Evolutionary conservation across 2,329 filamentous ascomycete genomes (phyloP).

Genomic region (Talaromyces rugulosus): DNA sequence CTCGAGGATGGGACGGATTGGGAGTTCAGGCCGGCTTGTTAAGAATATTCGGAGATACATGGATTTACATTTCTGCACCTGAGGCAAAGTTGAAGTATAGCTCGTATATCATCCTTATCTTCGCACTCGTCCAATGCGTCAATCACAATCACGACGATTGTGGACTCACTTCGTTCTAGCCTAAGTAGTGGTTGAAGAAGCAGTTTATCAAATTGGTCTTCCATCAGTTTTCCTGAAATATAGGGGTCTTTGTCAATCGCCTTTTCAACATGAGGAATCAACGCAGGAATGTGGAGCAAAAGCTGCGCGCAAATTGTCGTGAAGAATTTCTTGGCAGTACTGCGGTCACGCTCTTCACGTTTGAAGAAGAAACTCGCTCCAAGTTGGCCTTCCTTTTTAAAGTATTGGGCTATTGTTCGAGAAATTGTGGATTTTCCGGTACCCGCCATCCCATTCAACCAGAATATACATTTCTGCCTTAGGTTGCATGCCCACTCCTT

Average conservation of each 20-base stretch:
- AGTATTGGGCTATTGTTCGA: background rate
- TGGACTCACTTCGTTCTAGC: background rate
- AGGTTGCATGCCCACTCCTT: background rate
- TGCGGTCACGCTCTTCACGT: conserved; percentile 35
- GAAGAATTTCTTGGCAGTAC: conserved; percentile 28
- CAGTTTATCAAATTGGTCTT: conserved; percentile 25
- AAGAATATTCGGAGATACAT: conserved; percentile 23
- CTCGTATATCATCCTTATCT: conserved; percentile 18
- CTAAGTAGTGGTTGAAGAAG: conserved; percentile 20
- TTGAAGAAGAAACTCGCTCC: background rate
- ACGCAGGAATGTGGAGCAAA: conserved; percentile 28
- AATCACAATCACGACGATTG: conserved; percentile 20
- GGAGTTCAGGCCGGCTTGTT: conserved; percentile 25
- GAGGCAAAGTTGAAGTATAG: conserved; percentile 21
- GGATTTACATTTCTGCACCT: conserved; percentile 11
- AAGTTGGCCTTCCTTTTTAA: background rate
- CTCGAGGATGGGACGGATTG: conserved; percentile 18
- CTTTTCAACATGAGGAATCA: conserved; percentile 20
- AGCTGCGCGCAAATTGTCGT: conserved; percentile 31
- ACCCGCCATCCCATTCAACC: conserved; percentile 21
- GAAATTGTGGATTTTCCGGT: background rate
- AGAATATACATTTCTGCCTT: conserved; percentile 19
- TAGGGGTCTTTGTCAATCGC: conserved; percentile 17
- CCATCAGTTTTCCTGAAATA: conserved; percentile 17
- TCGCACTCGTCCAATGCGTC: conserved; percentile 30